Base-by-base conservation (phyloP, 768 basidiomycete species). In the Hericium coralloides region DNA sequence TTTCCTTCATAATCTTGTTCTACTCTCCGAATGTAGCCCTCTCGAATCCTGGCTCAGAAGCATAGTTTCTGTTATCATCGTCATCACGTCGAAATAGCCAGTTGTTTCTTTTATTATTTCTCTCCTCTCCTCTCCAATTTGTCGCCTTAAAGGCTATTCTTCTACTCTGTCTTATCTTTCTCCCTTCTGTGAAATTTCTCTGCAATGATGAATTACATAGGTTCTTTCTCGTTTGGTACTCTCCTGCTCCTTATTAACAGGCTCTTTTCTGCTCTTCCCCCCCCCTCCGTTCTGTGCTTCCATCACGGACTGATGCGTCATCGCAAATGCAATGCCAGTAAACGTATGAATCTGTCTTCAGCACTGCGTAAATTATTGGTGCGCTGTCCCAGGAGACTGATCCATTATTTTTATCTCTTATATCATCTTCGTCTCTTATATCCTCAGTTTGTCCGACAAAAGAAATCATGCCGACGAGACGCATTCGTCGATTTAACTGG, bases 41-140 rank as follows among this genome's bases (percentile, higher is more conserved):
- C 45, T 38, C 31, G 31, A 31, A 25, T 18, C 49, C 36, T 39
- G 41, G 20, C 25, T 50, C 23, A 50, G 49, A 22, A 50, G 49
- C 49, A 18, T 7, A 50, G 49, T 50, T 23, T 50, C 26, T 22
- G 49, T 50, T 31, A 18, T 50, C 23, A n/a, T 50, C 49, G 2
- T 36, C 25, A 18, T 38, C 39, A 50, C 17, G 45, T 55, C 41
- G 50, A 56, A 53, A 17, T 52, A 38, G 37, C 23, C 52, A 60
- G 52, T 38, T 38, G 59, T 38, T 56, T 52, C 45, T 55, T 58
- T 54, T 52, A 45, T 36, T 49, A 49, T 52, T 31, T 50, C 38
- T 53, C 49, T 38, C 18, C 55, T 52, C 26, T 49, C n/a, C 38
- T 74, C 77, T 31, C 31, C 7, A 31, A 18, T 58, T 45, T 55